Conservation (phyloP, 805 yeast species). For the Candida caryicola region DNA sequence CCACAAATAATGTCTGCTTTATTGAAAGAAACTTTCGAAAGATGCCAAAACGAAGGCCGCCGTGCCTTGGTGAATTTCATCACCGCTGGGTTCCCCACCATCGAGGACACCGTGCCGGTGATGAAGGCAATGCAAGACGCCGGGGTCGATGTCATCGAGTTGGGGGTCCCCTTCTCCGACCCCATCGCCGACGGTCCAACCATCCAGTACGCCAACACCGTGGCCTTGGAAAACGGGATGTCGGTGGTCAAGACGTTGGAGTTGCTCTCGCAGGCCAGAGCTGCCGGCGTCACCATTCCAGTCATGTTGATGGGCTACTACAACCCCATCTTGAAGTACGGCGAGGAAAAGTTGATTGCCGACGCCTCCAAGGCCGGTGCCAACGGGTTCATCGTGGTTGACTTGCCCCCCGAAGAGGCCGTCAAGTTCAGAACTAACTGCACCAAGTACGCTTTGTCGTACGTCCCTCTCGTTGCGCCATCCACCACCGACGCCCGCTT, state of each 20-base stretch:
- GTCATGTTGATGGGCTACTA: slow-evolving; percentile 95
- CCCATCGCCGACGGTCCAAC: slow-evolving; percentile 99
- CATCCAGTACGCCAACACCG: slow-evolving; percentile 82
- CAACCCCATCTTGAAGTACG: slow-evolving; percentile 87
- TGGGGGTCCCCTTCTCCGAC: slow-evolving; percentile 95
- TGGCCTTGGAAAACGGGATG: slow-evolving; percentile 81
- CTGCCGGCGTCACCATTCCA: slow-evolving; percentile 82
- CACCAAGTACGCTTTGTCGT: slow-evolving; percentile 65
- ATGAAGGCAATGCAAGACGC: slow-evolving; percentile 88
- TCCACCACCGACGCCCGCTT: slow-evolving; percentile 91
- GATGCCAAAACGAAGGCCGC: slow-evolving; percentile 64
- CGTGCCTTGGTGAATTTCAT: slow-evolving; percentile 87
- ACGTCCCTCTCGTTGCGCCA: slow-evolving; percentile 94
- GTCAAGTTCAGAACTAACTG: slow-evolving; percentile 76
- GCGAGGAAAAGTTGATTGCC: slow-evolving; percentile 76
- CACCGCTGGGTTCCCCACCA: slow-evolving; percentile 91
- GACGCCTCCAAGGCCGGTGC: slow-evolving; percentile 89
- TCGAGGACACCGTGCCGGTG: slow-evolving; percentile 84
- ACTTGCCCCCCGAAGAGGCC: slow-evolving; percentile 98
- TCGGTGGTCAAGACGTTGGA: slow-evolving; percentile 69
- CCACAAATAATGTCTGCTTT: slow-evolving; percentile 46
- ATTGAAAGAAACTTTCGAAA: slow-evolving; percentile 56
- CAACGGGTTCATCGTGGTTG: slow-evolving; percentile 91
- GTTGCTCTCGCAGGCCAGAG: slow-evolving; percentile 71
- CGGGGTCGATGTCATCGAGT: slow-evolving; percentile 92